Conservation (phyloP, 225 moss, liverwort and hornwort species). For the Polytrichum commune region DNA sequence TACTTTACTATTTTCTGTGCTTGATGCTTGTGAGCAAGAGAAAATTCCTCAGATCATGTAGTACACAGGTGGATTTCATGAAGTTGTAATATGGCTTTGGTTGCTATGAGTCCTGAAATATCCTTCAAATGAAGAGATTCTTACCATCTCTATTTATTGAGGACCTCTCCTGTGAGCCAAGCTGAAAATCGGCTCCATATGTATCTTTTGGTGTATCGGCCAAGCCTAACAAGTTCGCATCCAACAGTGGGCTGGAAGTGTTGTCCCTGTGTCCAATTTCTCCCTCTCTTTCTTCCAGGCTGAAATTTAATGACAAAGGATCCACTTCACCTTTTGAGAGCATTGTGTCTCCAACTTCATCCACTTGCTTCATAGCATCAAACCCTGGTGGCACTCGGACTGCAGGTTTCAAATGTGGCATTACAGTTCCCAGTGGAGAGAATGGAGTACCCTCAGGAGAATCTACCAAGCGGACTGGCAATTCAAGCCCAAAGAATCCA, state of each 20-base stretch:
- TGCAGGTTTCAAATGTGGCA: constrained; percentile 97
- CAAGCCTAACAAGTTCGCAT: constrained; percentile 34
- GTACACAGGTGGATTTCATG: too few species aligned
- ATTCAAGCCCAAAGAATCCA: constrained; percentile 85
- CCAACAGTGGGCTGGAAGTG: constrained; percentile 30
- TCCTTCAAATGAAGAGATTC: background rate
- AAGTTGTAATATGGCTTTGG: too few species aligned
- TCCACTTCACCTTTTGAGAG: constrained; percentile 57
- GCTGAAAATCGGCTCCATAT: constrained; percentile 33
- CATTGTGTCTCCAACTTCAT: constrained; percentile 61
- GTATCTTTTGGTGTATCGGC: constrained; percentile 25
- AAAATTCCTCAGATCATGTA: too few species aligned
- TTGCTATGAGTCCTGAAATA: too few species aligned
- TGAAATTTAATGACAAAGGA: constrained; percentile 38
- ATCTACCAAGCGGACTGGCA: constrained; percentile 85
- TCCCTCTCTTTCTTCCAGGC: constrained; percentile 34
- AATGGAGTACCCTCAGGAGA: constrained; percentile 68
- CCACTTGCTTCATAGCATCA: constrained; percentile 71
- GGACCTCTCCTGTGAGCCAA: constrained; percentile 24
- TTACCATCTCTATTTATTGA: constrained; percentile 32
- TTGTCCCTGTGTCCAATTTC: constrained; percentile 20
- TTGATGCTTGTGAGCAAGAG: too few species aligned
- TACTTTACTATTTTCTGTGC: too few species aligned
- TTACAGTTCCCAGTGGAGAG: constrained; percentile 68
- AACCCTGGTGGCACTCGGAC: constrained; percentile 92